Percentiles rank a stretch among this genome's conserved stretches.
Evolutionary conservation across 116 monocot genomes (phyloP).

Genomic region (Cymodocea nodosa): DNA sequence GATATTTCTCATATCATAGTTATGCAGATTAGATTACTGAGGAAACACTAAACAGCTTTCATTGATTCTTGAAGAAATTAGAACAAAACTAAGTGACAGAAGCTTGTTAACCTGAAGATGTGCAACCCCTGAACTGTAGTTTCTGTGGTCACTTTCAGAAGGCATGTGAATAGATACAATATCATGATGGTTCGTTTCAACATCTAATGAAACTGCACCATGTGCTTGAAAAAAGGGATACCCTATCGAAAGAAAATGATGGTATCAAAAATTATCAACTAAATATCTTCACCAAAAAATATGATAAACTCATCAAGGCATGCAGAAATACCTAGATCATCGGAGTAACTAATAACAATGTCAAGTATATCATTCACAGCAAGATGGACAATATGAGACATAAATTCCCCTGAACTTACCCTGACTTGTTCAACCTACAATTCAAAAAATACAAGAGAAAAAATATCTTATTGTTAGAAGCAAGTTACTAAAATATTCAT

Average conservation of each 20-base stretch:
- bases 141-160: constrained; percentile 17
- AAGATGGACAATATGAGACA: constrained; percentile 39
- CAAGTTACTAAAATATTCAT: not conserved
- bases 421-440: constrained; percentile 75
- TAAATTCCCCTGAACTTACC: constrained; percentile 24
- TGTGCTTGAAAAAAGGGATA: constrained; percentile 77
- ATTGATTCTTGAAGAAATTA: not conserved
- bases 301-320: not conserved
- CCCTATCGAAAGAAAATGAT: constrained; percentile 29
- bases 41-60: not conserved
- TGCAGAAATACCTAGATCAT: constrained; percentile 54
- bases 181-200: constrained; percentile 77
- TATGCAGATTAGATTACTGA: not conserved
- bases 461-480: not conserved
- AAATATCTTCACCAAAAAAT: not conserved
- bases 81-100: constrained; percentile 4
- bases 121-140: constrained; percentile 22
- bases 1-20: not conserved
- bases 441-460: constrained; percentile 2
- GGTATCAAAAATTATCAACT: constrained; percentile 2
- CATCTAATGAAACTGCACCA: constrained; percentile 48
- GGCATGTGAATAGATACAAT: constrained; percentile 40
- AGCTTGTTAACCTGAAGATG: constrained; percentile 36
- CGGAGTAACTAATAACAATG: constrained; percentile 47
- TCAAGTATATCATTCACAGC: constrained; percentile 48